Base-by-base conservation (phyloP, 2,329 filamentous ascomycete species). In the Ustulina deusta region DNA sequence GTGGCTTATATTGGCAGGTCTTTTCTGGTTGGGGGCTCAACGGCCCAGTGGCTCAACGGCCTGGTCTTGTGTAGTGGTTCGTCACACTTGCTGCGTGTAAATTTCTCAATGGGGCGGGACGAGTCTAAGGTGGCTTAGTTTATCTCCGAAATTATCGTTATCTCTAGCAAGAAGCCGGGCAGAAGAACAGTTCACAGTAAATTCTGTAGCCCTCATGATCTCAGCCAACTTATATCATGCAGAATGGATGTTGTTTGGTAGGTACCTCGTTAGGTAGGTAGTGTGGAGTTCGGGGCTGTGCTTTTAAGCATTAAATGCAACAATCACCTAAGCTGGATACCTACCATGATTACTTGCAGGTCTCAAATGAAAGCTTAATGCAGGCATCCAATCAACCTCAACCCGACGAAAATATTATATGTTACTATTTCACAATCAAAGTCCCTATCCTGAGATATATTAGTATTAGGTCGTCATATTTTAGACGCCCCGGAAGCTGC, bases 251-350 rank as follows among this genome's bases (percentile, higher is more conserved):
- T 17, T 17, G 15, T 13, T 10, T 48, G 20, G 44, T 48, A 6
- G n/a, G n/a, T n/a, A n/a, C n/a, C n/a, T n/a, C n/a, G n/a, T n/a
- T n/a, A n/a, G n/a, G n/a, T 40, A 17, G 36, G 36, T 40, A 32
- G 13, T 29, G 20, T 27, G 7, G 10, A 46, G 9, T 17, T 11
- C 52, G 38, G 59, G 22, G 27, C 42, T 60, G 60, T 67, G 29
- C 22, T 34, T 63, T n/a, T 63, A 67, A 44, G 15, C 36, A 46
- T 49, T 17, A 42, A 17, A 60, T 38, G 29, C 38, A 55, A 46
- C 55, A 64, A 38, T 44, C n/a, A n/a, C n/a, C n/a, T 20, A 15
- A 17, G n/a, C 6, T n/a, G 25, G 13, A 51, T 36, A 27, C 13
- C 13, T n/a, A n/a, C 13, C 7, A 17, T 15, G 10, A 1, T 2